Evolutionary conservation across 129 eudicot species (phyloP), one percentile per base, ranked within the genome.

Genomic region (Oenanthe sinensis): DNA sequence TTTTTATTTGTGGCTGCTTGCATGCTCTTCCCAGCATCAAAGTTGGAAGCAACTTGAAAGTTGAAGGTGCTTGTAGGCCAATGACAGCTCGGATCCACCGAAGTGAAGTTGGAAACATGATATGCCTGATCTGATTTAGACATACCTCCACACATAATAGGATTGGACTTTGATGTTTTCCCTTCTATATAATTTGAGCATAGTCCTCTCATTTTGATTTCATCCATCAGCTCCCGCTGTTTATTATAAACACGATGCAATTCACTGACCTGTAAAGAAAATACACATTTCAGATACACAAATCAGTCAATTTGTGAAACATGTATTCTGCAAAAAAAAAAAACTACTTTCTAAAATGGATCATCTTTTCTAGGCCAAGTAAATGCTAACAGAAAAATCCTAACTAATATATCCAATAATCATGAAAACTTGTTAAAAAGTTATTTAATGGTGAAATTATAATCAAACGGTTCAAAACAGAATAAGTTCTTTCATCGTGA

Each of bases 151-250:
- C 69, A 79, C 45, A 55, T 14, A 45, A 68, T 24, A 2, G 40
- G 36, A 44, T 78, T 58, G 55, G 84, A 74, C 46, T 49, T 55
- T 22, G 79, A 81, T 47, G 77, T 20, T 60, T 79, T 79, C 19
- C 75, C 72, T 36, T 28, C 78, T 39, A 73, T 19, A 65, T 75
- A 75, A 43, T 76, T 72, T 63, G 15, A 8, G 69, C 52, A 52
- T 40, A 73, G 68, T 33, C 60, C 39, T 82, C 79, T 82, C 80
- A 45, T 74, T 65, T 63, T 78, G 20, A 65, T 19, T 52, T 89
- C 88, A 75, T 74, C 71, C 83, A 86, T 80, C 85, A 86, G 39
- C 62, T 89, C 87, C 84, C 22, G 82, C 48, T 89, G 92, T 72
- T 81, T 86, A 60, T 50, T 60, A 69, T 89, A 84, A 42, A 89